phyloP scores from a whole-genome alignment of 306 rosid genomes.

The Vigna angularis region DNA sequence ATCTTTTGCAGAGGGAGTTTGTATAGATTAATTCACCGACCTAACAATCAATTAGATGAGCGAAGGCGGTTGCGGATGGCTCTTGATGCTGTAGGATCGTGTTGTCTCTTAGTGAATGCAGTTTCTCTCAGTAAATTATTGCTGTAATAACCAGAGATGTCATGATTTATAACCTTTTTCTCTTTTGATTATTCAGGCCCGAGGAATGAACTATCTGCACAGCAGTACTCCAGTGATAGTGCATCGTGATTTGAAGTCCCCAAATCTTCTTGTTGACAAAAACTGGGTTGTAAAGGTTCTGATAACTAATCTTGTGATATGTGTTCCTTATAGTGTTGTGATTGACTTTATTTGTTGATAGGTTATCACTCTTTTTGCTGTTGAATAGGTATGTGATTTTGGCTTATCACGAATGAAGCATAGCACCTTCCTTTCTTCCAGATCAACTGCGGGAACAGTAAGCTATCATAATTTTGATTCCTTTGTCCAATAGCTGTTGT shows the following conservation, averaged over 20 bases:
- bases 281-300: slow-evolving; percentile 97
- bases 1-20: slow-evolving; percentile 91
- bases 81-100: slow-evolving; percentile 83
- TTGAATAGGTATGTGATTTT: slow-evolving; percentile 88
- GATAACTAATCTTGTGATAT: slow-evolving; percentile 30
- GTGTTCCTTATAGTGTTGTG: slow-evolving; percentile 13
- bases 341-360: slow-evolving; percentile 38
- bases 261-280: slow-evolving; percentile 95
- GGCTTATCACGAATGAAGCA: slow-evolving; percentile 93
- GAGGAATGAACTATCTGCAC: slow-evolving; percentile 99
- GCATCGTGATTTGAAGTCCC: slow-evolving; percentile 98
- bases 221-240: slow-evolving; percentile 86
- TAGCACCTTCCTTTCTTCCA: slow-evolving; percentile 96
- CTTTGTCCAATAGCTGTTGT: slow-evolving; percentile 6
- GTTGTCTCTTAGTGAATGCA: slow-evolving; percentile 40
- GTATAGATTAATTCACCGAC: slow-evolving; percentile 96
- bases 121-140: slow-evolving; percentile 25
- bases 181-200: slow-evolving; percentile 72
- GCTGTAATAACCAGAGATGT: slow-evolving; percentile 34
- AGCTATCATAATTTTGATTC: slow-evolving; percentile 47
- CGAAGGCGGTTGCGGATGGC: slow-evolving; percentile 97
- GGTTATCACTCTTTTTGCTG: slow-evolving; percentile 21
- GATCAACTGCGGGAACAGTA: slow-evolving; percentile 99
- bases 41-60: slow-evolving; percentile 95
- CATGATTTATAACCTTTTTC: slow-evolving; percentile 10